Evolutionary conservation across 2,329 filamentous ascomycete species (phyloP), one percentile per base, ranked within the genome.

Genomic region (Passalora sequoiae): DNA sequence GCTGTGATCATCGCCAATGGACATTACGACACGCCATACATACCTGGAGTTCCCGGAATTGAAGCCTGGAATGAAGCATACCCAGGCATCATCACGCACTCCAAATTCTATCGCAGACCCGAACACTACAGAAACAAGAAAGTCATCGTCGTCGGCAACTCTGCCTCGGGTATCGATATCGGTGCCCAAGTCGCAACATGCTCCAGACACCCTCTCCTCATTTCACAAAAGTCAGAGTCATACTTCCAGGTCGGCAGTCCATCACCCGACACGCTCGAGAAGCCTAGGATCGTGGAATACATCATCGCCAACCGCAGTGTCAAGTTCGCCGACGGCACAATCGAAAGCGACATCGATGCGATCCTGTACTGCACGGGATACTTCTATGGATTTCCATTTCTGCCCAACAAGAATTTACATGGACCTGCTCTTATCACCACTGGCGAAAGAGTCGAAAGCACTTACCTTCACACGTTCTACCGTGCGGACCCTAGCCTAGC

Each of bases 291-390:
- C 40, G 60, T 64, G 8, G 63, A 70, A 31, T 79, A 80, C 51
- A 55, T 75, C 66, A 59, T 84, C 0, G 65, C 73, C 3, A 67
- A 75, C 39, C 74, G 79, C 49, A 80, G 76, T 3, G 74, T 92
- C 2, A 70, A 75, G 22, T 86, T 94, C 50, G 71, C 73, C 29
- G 74, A 87, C 56, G 84, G 83, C 2, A 71, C 71, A 0, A 60
- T 83, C 7, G 84, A 88, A 58, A 67, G 68, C 3, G 69, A 81
- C 24, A 66, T 97, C 43, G 89, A 96, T 58, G 76, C 79, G 1
- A 69, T 96, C 4, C 62, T 97, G 20, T 96, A 91, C 65, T 89
- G 86, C 62, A 96, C 91, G 0, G 91, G 91, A 0, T 97, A 94
- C 58, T 77, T 94, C 44, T 95, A 86, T 66, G 81, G 83, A 4